A percentile compares a stretch with the other conserved stretches of the same genome.
phyloP scores from a whole-genome alignment of 2,329 filamentous ascomycete species.

The Colletotrichum siamense region DNA sequence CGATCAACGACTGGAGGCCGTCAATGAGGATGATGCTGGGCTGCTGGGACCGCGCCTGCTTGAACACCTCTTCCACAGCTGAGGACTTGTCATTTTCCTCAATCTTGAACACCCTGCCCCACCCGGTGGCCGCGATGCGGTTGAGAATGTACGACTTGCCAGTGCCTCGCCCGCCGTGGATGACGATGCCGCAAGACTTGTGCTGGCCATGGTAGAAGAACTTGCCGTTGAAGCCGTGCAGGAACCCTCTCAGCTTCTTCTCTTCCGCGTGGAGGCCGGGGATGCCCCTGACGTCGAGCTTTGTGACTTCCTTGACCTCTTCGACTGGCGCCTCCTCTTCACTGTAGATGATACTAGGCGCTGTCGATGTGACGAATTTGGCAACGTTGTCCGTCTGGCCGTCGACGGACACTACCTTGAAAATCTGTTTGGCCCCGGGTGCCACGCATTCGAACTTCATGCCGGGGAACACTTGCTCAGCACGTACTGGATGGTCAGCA shows the following conservation, averaged over 20 bases:
- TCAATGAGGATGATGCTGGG: conserved; percentile 84
- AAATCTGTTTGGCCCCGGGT: conserved; percentile 63
- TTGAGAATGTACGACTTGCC: conserved; percentile 82
- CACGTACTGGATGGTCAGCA: conserved; percentile 49
- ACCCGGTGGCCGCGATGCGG: conserved; percentile 69
- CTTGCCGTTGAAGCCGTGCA: conserved; percentile 58
- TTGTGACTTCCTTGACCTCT: conserved; percentile 22
- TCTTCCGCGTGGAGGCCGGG: conserved; percentile 73
- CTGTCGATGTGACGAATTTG: conserved; percentile 45
- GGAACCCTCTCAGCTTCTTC: conserved; percentile 68
- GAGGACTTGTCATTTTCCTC: conserved; percentile 60
- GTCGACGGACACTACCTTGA: conserved; percentile 64
- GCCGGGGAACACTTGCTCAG: conserved; percentile 73
- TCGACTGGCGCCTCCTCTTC: conserved; percentile 1
- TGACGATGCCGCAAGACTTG: conserved; percentile 65
- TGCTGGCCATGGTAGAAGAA: conserved; percentile 34
- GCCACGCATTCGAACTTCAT: conserved; percentile 71
- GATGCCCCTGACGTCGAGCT: conserved; percentile 59
- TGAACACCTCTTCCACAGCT: conserved; percentile 71
- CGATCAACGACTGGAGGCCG: conserved; percentile 73
- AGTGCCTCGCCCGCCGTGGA: conserved; percentile 84
- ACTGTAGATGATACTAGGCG: not conserved
- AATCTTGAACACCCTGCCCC: conserved; percentile 72
- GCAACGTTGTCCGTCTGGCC: conserved; percentile 48
- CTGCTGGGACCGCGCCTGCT: conserved; percentile 69